Evolutionary conservation across 2,329 filamentous ascomycete genomes (phyloP).

Genomic region (Pseudofabraea citricarpa): DNA sequence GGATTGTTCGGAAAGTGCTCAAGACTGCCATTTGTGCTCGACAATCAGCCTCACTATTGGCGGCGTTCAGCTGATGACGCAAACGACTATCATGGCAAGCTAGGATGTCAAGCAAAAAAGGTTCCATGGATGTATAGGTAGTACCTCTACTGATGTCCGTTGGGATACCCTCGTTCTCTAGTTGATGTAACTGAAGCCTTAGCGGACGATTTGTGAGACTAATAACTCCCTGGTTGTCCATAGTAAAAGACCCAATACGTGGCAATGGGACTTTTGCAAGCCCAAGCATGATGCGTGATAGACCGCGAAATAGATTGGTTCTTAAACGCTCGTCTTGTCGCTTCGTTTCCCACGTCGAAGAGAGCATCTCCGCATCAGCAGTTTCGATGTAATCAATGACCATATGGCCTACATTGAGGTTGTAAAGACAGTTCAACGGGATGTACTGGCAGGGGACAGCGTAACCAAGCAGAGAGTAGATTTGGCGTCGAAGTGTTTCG

Average conservation of each 20-base stretch:
- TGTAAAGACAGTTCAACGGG: conserved; percentile 6
- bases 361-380: conserved; percentile 23
- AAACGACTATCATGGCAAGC: conserved; percentile 30
- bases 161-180: background rate
- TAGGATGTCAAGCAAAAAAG: conserved; percentile 28
- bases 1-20: conserved; percentile 22
- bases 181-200: background rate
- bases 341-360: conserved; percentile 22
- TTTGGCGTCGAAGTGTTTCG: conserved; percentile 17
- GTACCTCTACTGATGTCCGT: conserved; percentile 10
- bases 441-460: conserved; percentile 21
- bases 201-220: background rate
- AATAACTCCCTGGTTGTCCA: background rate
- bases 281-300: conserved; percentile 22
- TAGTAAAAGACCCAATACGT: conserved; percentile 22
- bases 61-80: conserved; percentile 28
- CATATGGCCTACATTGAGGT: conserved; percentile 22
- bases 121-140: conserved; percentile 27
- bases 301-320: conserved; percentile 18
- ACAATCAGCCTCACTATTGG: conserved; percentile 24
- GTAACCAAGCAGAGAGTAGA: conserved; percentile 19
- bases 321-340: conserved; percentile 12
- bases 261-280: conserved; percentile 22
- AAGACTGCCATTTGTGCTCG: conserved; percentile 26
- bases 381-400: conserved; percentile 26